Evolutionary conservation across 176 grass and related monocot genomes (phyloP).

Genomic region (Phoenix roebelenii): DNA sequence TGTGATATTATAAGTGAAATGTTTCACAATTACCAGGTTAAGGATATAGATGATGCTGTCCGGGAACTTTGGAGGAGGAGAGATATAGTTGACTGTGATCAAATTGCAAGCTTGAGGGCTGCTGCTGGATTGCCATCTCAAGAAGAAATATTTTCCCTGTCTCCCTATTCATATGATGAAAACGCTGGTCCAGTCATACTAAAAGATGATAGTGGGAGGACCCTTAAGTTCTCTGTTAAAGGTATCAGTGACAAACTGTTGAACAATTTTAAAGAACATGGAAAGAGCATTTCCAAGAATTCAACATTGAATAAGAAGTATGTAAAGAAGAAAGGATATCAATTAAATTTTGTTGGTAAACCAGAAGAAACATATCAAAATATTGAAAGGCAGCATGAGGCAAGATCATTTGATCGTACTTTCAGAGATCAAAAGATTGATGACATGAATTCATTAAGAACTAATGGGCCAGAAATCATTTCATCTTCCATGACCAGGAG

Average conservation of each 20-base stretch:
- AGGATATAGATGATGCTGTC: constrained; percentile 87
- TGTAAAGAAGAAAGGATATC: constrained; percentile 58
- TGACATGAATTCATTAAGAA: constrained; percentile 28
- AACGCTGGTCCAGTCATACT: constrained; percentile 38
- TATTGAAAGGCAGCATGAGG: constrained; percentile 42
- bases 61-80: constrained; percentile 89
- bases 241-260: constrained; percentile 48
- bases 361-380: constrained; percentile 39
- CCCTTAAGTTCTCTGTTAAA: constrained; percentile 88
- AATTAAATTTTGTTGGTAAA: constrained; percentile 28
- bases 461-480: constrained; percentile 26
- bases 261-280: constrained; percentile 42
- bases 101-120: constrained; percentile 68
- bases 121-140: constrained; percentile 75
- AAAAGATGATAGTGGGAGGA: constrained; percentile 70
- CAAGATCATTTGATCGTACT: constrained; percentile 40
- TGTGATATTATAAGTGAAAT: background rate
- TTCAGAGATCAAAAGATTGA: constrained; percentile 43
- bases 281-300: constrained; percentile 37
- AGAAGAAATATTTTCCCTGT: constrained; percentile 34
- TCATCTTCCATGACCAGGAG: constrained; percentile 38
- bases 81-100: constrained; percentile 56
- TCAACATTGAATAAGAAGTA: constrained; percentile 51
- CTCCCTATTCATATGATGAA: constrained; percentile 61
- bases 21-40: constrained; percentile 44